Percentiles rank a stretch among this genome's conserved stretches.
These are phyloP conservation scores for Backusella macrospora DNA, from an alignment of 192 early-diverging fungal genomes.

Conservation along the genomic window DNA sequence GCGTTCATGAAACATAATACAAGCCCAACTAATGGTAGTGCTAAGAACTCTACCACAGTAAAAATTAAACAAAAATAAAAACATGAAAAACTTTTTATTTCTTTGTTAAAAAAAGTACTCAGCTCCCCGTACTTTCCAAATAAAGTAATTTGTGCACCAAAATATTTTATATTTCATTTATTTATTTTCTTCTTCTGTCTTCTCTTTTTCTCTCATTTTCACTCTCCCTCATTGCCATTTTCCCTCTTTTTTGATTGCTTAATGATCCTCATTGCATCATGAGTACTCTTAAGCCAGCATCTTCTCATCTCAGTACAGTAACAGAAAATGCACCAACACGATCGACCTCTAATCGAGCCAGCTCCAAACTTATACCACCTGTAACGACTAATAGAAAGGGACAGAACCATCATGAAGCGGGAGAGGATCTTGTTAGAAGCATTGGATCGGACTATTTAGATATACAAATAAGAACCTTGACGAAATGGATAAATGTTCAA, in stretches of 20 bases:
- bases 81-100: not conserved
- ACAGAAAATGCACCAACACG: slow-evolving; percentile 5
- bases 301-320: not conserved
- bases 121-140: not conserved
- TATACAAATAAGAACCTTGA: slow-evolving; percentile 54
- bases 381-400: slow-evolving; percentile 10
- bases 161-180: not conserved
- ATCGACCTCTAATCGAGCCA: slow-evolving; percentile 10
- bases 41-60: no score
- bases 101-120: not conserved
- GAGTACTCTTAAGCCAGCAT: slow-evolving; percentile 8
- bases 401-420: not conserved
- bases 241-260: not conserved
- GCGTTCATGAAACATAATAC: not conserved
- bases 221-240: not conserved
- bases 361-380: slow-evolving; percentile 16
- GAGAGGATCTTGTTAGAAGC: slow-evolving; percentile 48
- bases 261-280: slow-evolving; percentile 10
- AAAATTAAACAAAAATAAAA: no score
- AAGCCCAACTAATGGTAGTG: not conserved
- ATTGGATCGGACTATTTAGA: slow-evolving; percentile 50
- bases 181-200: not conserved
- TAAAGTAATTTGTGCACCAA: not conserved
- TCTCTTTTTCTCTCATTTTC: not conserved
- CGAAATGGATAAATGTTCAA: slow-evolving; percentile 65